phyloP scores from a whole-genome alignment of 108 stramenopile genomes.

The Fragilaria radians region DNA sequence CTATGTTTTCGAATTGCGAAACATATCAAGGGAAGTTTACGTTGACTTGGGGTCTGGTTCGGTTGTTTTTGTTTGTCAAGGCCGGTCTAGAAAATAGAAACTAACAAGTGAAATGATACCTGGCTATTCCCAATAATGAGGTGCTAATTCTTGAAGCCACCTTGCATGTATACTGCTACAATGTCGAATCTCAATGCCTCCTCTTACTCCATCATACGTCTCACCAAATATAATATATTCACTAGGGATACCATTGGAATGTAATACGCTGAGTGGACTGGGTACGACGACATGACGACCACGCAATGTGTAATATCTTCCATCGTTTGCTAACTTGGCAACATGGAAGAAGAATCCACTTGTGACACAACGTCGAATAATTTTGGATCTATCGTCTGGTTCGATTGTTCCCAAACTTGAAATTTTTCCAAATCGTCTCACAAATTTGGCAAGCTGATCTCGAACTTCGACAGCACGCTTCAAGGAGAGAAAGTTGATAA shows the following conservation, averaged over 20 bases:
- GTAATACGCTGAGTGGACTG: constrained; percentile 54
- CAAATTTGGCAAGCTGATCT: constrained; percentile 63
- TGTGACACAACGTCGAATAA: constrained; percentile 78
- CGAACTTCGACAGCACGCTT: constrained; percentile 64
- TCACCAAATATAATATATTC: constrained; percentile 80
- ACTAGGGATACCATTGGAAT: constrained; percentile 45
- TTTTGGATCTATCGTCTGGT: constrained; percentile 49
- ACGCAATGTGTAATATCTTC: constrained; percentile 88
- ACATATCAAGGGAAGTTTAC: too few species aligned
- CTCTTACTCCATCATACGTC: constrained; percentile 69
- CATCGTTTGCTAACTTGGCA: constrained; percentile 89
- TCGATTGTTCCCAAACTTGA: constrained; percentile 31
- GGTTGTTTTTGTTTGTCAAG: too few species aligned
- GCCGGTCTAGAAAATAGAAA: too few species aligned
- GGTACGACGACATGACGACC: constrained; percentile 64
- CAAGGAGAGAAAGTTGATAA: constrained; percentile 71
- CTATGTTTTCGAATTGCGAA: too few species aligned
- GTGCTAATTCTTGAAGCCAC: constrained; percentile 96
- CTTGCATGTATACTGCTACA: constrained; percentile 84
- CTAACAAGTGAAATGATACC: not conserved
- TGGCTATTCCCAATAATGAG: constrained; percentile 83
- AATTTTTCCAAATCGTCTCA: constrained; percentile 42
- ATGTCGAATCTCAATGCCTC: constrained; percentile 78
- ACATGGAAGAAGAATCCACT: constrained; percentile 93
- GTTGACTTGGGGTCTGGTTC: not conserved